Conservation (phyloP, 768 basidiomycete genomes). For the Leccinum ochraceum region DNA sequence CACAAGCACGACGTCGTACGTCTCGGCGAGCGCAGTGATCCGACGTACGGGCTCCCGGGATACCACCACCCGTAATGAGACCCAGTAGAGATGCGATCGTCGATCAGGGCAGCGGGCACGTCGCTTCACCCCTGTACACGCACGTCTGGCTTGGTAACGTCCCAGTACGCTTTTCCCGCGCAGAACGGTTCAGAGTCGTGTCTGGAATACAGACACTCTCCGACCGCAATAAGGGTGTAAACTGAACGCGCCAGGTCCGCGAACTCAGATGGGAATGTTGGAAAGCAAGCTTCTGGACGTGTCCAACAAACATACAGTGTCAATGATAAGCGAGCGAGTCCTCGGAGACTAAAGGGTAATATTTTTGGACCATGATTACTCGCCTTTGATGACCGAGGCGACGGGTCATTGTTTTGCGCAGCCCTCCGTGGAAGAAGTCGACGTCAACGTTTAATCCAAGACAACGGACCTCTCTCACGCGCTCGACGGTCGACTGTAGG, state of each 20-base stretch:
- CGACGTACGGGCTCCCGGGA: conserved; percentile 51
- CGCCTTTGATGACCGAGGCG: conserved; percentile 72
- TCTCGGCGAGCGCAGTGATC: conserved; percentile 60
- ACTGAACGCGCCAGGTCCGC: conserved; percentile 55
- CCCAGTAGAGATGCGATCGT: conserved; percentile 31
- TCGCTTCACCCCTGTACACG: conserved; percentile 16
- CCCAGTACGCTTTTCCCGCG: conserved; percentile 56
- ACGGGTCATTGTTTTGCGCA: conserved; percentile 70
- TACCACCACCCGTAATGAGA: conserved; percentile 57
- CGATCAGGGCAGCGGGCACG: neutral
- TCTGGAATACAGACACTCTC: conserved; percentile 64
- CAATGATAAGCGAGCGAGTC: neutral
- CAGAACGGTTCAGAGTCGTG: conserved; percentile 66
- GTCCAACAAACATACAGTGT: neutral
- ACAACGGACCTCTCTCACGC: conserved; percentile 51
- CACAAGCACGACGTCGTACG: conserved; percentile 70
- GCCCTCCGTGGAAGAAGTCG: conserved; percentile 64
- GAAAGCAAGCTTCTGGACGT: conserved; percentile 52
- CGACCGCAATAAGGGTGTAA: conserved; percentile 61
- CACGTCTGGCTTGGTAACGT: conserved; percentile 71
- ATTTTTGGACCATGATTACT: neutral
- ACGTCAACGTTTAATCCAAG: conserved; percentile 65
- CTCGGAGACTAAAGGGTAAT: neutral
- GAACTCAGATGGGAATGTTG: conserved; percentile 61
- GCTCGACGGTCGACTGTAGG: conserved; percentile 51